Percentiles rank a stretch among this genome's conserved stretches.
Conservation (phyloP, 2,329 filamentous ascomycete species). For the Beauveria caledonica region DNA sequence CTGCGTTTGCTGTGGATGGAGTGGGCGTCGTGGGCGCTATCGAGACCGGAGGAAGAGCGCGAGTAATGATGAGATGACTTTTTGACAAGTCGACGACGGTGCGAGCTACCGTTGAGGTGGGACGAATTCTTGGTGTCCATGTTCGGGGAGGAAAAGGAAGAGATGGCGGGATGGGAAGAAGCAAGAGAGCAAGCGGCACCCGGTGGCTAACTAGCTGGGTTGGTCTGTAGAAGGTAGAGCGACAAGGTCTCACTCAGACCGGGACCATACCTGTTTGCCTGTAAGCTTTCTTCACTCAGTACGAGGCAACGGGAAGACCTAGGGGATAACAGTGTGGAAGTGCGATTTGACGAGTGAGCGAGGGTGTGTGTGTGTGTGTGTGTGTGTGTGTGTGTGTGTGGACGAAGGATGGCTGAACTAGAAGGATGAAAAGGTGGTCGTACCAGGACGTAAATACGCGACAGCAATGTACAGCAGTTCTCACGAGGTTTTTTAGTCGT, state of each 20-base stretch:
- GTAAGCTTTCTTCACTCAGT: background rate
- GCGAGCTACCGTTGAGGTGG: constrained; percentile 36
- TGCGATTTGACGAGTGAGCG: background rate
- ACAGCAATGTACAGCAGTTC: background rate
- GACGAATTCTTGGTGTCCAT: constrained; percentile 38
- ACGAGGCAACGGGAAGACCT: background rate
- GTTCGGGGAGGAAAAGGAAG: constrained; percentile 21
- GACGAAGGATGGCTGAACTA: background rate
- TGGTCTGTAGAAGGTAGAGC: background rate
- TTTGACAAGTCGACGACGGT: constrained; percentile 56
- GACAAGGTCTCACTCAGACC: background rate
- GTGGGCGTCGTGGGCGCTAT: constrained; percentile 44
- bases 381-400: background rate
- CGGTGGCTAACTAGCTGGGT: background rate
- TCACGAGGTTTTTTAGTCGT: background rate
- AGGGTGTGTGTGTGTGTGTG: background rate
- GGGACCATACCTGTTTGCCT: background rate
- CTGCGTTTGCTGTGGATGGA: constrained; percentile 55
- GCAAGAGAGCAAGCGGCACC: background rate
- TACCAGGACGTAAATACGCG: background rate
- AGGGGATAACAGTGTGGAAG: background rate
- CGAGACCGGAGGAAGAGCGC: constrained; percentile 40
- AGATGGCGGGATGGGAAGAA: background rate
- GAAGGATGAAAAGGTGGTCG: background rate
- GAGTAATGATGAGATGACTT: constrained; percentile 45